phyloP scores from a whole-genome alignment of 345 rosid genomes.

The Theobroma cacao region DNA sequence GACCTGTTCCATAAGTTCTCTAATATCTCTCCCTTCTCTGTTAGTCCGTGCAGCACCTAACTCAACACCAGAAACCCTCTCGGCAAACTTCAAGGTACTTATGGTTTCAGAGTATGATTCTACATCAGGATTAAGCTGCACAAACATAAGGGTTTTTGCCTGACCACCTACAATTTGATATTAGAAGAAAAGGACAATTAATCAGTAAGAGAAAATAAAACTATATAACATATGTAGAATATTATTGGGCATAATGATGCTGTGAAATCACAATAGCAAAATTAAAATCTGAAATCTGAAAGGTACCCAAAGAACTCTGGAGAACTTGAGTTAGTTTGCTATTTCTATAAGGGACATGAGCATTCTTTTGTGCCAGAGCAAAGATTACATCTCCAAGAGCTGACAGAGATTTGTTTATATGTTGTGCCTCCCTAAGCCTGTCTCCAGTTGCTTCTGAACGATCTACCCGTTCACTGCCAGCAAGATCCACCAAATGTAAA shows the following conservation, averaged over 20 bases:
- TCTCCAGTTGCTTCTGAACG: slow-evolving; percentile 98
- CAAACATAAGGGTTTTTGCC: slow-evolving; percentile 97
- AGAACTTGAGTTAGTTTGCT: slow-evolving; percentile 98
- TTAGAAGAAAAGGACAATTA: slow-evolving; percentile 2
- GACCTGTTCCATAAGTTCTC: slow-evolving; percentile 96
- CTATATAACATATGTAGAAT: neutral
- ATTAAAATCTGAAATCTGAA: neutral
- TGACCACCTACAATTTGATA: slow-evolving; percentile 70
- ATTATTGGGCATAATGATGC: neutral
- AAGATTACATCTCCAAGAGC: slow-evolving; percentile 96
- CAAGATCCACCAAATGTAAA: slow-evolving; percentile 91
- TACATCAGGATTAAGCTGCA: slow-evolving; percentile 92
- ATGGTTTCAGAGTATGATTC: slow-evolving; percentile 87
- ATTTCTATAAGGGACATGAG: slow-evolving; percentile 92
- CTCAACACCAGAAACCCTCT: slow-evolving; percentile 98
- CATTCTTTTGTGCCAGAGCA: slow-evolving; percentile 81
- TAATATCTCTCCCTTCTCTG: slow-evolving; percentile 83
- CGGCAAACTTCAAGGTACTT: slow-evolving; percentile 91
- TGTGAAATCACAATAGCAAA: neutral
- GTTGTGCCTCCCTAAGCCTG: slow-evolving; percentile 93
- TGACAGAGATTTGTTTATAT: slow-evolving; percentile 89
- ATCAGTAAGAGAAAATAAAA: slow-evolving; percentile 3
- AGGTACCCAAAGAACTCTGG: slow-evolving; percentile 89
- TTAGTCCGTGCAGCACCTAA: slow-evolving; percentile 90
- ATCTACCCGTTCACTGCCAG: slow-evolving; percentile 97